Evolutionary conservation across 352 stramenopile genomes (phyloP), one percentile per base, ranked within the genome.

Genomic region (Globisporangium alternatum): DNA sequence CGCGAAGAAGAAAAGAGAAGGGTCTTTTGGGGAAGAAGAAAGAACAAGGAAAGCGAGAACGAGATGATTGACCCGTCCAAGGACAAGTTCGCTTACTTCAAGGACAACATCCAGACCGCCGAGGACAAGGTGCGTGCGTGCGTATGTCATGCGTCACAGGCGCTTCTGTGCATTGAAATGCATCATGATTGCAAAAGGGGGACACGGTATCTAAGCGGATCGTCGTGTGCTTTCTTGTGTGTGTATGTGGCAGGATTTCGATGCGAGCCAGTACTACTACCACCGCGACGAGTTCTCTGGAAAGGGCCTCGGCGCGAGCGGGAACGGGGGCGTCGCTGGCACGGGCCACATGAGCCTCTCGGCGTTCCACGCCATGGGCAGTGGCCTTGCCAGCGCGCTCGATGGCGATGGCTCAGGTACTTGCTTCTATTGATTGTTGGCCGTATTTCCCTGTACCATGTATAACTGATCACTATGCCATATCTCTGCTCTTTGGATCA

Each of bases 71-170:
- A 95, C 65, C 86, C 86, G 57, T 95, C 83, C 28, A 95, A 95
- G 66, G 86, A 95, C 76, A 93, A 93, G 68, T 89, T 95, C 66
- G 86, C 86, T 0, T 95, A 95, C 73, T 95, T 95, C 68, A 95
- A 95, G 74, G 83, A 95, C 70, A 95, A 95, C 67, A 92, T 95
- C 70, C 86, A 95, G 75, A 95, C 83, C 4, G 83, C 83, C 25
- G 86, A 95, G 71, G 86, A 95, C 66, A 91, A 95, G 80, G 86
- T 91, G 52, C 43, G 64, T 28, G 5, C 19, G 25, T 41, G 35
- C 19, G 25, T 45, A 45, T 10, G 43, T 2, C 21, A 35, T 39
- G 25, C 25, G 8, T 43, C 22, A 30, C 41, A 33, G 33, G 22
- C n/a, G 22, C 30, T 21, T 55, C 30, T 41, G n/a, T 62, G 15